These are phyloP conservation scores for Mycena citricolor DNA, from an alignment of 1,284 basidiomycete genomes.

Conservation along the genomic window DNA sequence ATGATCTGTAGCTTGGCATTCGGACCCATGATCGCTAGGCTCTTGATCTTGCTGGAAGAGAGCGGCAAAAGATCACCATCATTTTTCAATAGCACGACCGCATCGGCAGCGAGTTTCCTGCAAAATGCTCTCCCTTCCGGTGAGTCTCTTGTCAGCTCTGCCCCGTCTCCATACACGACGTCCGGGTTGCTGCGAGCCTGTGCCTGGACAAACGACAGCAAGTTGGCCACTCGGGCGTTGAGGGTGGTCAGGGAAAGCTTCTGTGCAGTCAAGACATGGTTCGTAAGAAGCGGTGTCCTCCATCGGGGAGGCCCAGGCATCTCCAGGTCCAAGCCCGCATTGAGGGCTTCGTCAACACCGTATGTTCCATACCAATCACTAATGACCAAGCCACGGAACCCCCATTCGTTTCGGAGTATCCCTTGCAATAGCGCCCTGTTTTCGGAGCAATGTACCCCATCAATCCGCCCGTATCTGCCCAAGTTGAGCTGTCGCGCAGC, in stretches of 20 bases:
- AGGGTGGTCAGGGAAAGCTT: constrained; percentile 55
- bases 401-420: constrained; percentile 69
- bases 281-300: constrained; percentile 55
- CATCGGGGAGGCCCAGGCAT: constrained; percentile 70
- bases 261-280: constrained; percentile 55
- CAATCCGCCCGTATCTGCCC: constrained; percentile 61
- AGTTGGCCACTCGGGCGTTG: constrained; percentile 53
- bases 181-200: constrained; percentile 58
- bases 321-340: constrained; percentile 69
- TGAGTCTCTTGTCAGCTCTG: constrained; percentile 58
- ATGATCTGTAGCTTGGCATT: constrained; percentile 66
- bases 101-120: constrained; percentile 58
- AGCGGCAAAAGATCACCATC: constrained; percentile 57
- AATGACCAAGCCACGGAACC: constrained; percentile 62
- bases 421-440: constrained; percentile 51
- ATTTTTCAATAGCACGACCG: constrained; percentile 74
- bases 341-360: constrained; percentile 55
- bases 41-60: constrained; percentile 44
- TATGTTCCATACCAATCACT: constrained; percentile 73
- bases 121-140: constrained; percentile 55
- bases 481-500: not conserved
- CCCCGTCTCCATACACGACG: constrained; percentile 64
- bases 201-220: constrained; percentile 60
- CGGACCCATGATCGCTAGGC: constrained; percentile 72
- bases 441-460: constrained; percentile 65